These are phyloP conservation scores for Colletotrichum coccodes DNA, from an alignment of 2,329 filamentous ascomycete species.

Conservation along the genomic window DNA sequence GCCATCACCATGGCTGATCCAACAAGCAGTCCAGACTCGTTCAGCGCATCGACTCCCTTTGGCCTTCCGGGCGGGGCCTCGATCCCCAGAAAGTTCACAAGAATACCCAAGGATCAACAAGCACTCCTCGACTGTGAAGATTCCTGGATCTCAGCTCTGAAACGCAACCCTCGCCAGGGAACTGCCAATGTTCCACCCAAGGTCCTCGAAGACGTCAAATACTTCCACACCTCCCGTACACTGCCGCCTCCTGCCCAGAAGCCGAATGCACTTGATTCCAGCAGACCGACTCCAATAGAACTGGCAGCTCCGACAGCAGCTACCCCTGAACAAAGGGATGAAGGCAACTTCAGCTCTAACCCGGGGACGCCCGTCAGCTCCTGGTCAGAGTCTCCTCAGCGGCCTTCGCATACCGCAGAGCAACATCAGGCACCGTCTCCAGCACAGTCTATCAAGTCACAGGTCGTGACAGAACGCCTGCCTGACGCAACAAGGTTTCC, in stretches of 20 bases:
- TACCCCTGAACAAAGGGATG: neutral
- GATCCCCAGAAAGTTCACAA: conserved; percentile 41
- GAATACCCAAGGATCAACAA: conserved; percentile 51
- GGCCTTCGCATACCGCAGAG: neutral
- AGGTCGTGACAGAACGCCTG: conserved; percentile 9
- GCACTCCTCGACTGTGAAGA: conserved; percentile 45
- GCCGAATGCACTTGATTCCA: neutral
- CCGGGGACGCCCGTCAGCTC: conserved; percentile 8
- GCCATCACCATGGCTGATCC: neutral
- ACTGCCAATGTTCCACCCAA: conserved; percentile 46
- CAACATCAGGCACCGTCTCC: neutral
- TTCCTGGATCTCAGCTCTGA: conserved; percentile 48
- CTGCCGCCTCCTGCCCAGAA: conserved; percentile 31
- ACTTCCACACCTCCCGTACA: conserved; percentile 29
- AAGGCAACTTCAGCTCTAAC: neutral
- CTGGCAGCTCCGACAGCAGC: neutral
- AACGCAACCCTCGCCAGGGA: conserved; percentile 36
- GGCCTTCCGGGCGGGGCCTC: neutral
- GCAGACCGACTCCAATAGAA: neutral
- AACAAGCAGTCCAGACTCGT: conserved; percentile 21
- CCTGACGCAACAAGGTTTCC: neutral
- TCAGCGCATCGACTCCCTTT: neutral
- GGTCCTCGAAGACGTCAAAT: conserved; percentile 45
- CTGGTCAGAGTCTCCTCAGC: conserved; percentile 38
- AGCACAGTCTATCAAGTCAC: conserved; percentile 24